A percentile compares a stretch with the other conserved stretches of the same genome.
Conservation (phyloP, 345 rosid species). For the Arabidopsis thaliana region TAIR10.1 NC_003071.7:11212501-11213000, state of each 20-base stretch:
- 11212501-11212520: slow-evolving; percentile 94
- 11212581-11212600: slow-evolving; percentile 35
- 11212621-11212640: background rate
- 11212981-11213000: slow-evolving; percentile 74
- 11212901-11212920: slow-evolving; percentile 22
- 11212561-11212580: slow-evolving; percentile 90
- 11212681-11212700: slow-evolving; percentile 87
- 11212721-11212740: slow-evolving; percentile 63
- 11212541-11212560: slow-evolving; percentile 96
- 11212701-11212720: slow-evolving; percentile 88
- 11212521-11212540: slow-evolving; percentile 99
- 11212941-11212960: background rate
- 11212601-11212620: background rate
- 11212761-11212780: background rate
- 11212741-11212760: slow-evolving; percentile 17
- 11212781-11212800: background rate
- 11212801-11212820: slow-evolving; percentile 57
- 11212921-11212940: slow-evolving; percentile 1
- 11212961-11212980: slow-evolving; percentile 43
- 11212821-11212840: slow-evolving; percentile 76
- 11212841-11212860: slow-evolving; percentile 91
- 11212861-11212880: slow-evolving; percentile 85
- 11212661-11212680: slow-evolving; percentile 92
- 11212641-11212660: slow-evolving; percentile 61
- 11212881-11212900: slow-evolving; percentile 73